Evolutionary conservation across 2,329 filamentous ascomycete species (phyloP).

Genomic region (Aureobasidium sp.): DNA sequence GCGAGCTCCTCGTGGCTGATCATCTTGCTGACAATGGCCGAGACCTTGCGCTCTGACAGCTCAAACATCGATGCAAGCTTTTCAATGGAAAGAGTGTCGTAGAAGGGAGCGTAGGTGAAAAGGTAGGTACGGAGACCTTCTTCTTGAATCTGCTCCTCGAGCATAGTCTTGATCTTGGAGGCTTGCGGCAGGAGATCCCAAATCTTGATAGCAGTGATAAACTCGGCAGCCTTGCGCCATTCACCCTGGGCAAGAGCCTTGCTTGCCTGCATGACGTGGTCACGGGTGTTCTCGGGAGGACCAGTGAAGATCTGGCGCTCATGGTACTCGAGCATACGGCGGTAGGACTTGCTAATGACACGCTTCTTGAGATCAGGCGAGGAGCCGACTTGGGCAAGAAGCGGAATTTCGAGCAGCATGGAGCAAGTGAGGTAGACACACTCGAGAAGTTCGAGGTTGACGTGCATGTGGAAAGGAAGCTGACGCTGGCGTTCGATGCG

Average conservation of each 20-base stretch:
- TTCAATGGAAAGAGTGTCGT: constrained; percentile 85
- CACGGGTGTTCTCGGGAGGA: constrained; percentile 95
- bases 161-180: constrained; percentile 93
- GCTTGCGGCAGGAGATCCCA: constrained; percentile 95
- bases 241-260: constrained; percentile 94
- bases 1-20: constrained; percentile 98
- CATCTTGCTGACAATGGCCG: constrained; percentile 97
- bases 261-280: constrained; percentile 98
- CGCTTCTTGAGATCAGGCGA: constrained; percentile 96
- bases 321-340: constrained; percentile 98
- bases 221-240: constrained; percentile 93
- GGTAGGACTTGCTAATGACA: constrained; percentile 98
- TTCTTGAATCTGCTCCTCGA: constrained; percentile 96
- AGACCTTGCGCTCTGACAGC: constrained; percentile 79
- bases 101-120: constrained; percentile 98
- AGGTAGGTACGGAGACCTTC: constrained; percentile 97
- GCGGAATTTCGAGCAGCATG: constrained; percentile 97
- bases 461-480: constrained; percentile 99
- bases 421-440: constrained; percentile 98
- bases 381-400: constrained; percentile 92
- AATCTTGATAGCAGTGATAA: constrained; percentile 98
- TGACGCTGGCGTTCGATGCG: constrained; percentile 94
- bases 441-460: constrained; percentile 96
- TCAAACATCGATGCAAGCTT: constrained; percentile 94
- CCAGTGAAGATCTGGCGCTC: constrained; percentile 99